Conservation (phyloP, 1,284 basidiomycete species). For the Phellinidium pouzarii region DNA sequence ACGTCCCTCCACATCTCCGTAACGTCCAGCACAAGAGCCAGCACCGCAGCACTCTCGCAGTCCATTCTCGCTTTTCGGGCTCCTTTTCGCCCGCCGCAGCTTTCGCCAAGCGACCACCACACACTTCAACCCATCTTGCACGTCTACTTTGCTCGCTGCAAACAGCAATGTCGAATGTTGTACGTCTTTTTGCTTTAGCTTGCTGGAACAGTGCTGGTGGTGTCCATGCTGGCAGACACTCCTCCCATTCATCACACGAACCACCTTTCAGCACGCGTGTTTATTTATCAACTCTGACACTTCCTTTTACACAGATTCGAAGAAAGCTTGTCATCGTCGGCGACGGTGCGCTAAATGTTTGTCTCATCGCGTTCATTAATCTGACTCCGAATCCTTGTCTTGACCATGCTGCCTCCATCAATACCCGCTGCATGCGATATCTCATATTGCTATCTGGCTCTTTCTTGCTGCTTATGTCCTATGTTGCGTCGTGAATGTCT, state of each 20-base stretch:
- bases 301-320: slow-evolving; percentile 41
- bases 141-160: not conserved
- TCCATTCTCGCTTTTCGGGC: too few relatives aligned
- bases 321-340: slow-evolving; percentile 78
- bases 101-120: too few relatives aligned
- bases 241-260: not conserved
- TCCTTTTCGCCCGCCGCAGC: too few relatives aligned
- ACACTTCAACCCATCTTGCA: too few relatives aligned
- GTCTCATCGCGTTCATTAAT: not conserved
- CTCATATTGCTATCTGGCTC: slow-evolving; percentile 8
- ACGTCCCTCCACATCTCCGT: not conserved
- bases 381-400: slow-evolving; percentile 10
- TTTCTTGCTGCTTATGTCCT: not conserved
- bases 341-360: slow-evolving; percentile 58
- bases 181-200: slow-evolving; percentile 27
- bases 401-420: too few relatives aligned
- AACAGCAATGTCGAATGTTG: slow-evolving; percentile 39
- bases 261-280: not conserved
- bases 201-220: not conserved
- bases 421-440: too few relatives aligned
- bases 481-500: not conserved
- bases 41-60: too few relatives aligned
- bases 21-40: too few relatives aligned
- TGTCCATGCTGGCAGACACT: not conserved
- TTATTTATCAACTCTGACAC: not conserved